Base-by-base conservation (phyloP, 768 basidiomycete genomes). In the Pleurotus citrinopileatus region DNA sequence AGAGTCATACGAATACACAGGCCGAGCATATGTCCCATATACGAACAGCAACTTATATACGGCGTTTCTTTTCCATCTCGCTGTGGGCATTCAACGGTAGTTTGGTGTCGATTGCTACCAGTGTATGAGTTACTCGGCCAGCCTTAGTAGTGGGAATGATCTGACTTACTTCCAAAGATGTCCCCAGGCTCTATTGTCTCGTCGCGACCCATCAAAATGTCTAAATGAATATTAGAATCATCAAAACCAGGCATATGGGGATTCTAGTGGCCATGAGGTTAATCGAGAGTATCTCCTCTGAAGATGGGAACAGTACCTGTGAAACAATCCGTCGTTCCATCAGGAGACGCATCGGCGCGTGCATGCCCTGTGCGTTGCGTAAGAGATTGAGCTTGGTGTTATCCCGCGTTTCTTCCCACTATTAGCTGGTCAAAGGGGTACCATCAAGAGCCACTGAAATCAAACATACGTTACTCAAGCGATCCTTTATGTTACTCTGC, bases 341-440 rank as follows among this genome's bases (percentile, higher is more conserved):
- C 59, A 97, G 76, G 50, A 84, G 75, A 26, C 95, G 82, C 70
- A 96, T 82, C 1, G 97, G 97, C 17, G 89, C 86, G 65, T 93
- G 92, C 61, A 98, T 67, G 29, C 97, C 97, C 63, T 87, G 87
- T 27, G 87, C 66, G 67, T 92, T 85, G 42, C 95, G 84, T 65
- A 93, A 82, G 71, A 96, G 74, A 44, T 83, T 94, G 55, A 98
- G 76, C 66, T 87, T 87, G 46, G 94, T 66, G 67, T 88, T 89
- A 67, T 93, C 89, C 67, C 97, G 94, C 6, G 95, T 94, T 59
- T 84, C 85, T 50, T 94, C 87, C 97, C 97, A 98, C 96, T 98
- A 59, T 7, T 40, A 40, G 42, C 25, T 42, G 4, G 26, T 40
- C 36, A 25, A 59, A 27, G 44, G 25, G 10, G 38, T 36, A 55